These are phyloP conservation scores for Pseudocercospora musae DNA, from an alignment of 2,329 filamentous ascomycete species.

Conservation along the genomic window DNA sequence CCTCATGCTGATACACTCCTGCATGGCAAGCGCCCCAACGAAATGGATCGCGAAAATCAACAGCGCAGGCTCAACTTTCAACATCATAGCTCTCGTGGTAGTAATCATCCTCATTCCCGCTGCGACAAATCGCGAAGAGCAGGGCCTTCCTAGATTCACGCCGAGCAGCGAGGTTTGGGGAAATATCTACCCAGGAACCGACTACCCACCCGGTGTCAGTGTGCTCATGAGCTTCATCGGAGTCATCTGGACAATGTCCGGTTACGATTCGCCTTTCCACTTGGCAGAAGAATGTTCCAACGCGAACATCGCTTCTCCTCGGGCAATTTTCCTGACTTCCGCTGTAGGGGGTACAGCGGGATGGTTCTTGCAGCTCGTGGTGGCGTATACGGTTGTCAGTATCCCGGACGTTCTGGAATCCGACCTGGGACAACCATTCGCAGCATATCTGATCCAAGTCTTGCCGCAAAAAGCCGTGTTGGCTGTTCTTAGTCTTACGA, in stretches of 20 bases:
- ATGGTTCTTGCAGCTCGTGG: conserved; percentile 70
- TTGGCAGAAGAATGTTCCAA: conserved; percentile 74
- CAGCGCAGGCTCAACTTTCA: conserved; percentile 66
- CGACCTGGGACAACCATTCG: conserved; percentile 66
- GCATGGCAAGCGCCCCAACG: conserved; percentile 68
- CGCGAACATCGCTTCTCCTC: conserved; percentile 65
- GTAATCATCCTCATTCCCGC: conserved; percentile 68
- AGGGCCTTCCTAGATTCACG: conserved; percentile 57
- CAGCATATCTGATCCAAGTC: conserved; percentile 65
- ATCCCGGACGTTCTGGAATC: conserved; percentile 58
- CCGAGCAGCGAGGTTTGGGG: conserved; percentile 61
- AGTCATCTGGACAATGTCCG: conserved; percentile 64
- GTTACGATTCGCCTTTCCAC: conserved; percentile 67
- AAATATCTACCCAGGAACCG: conserved; percentile 62
- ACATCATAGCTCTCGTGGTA: conserved; percentile 63
- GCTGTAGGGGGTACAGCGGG: conserved; percentile 64
- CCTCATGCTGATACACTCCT: conserved; percentile 63
- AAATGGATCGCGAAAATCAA: conserved; percentile 69
- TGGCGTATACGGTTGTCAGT: conserved; percentile 68
- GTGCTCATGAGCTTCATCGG: conserved; percentile 69
- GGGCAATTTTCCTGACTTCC: conserved; percentile 69
- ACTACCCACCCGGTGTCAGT: conserved; percentile 64
- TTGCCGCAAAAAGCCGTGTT: conserved; percentile 59
- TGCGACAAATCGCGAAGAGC: conserved; percentile 49
- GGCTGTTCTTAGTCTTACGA: conserved; percentile 62